Evolutionary conservation across 2,329 filamentous ascomycete genomes (phyloP).

Genomic region (Alternaria sp.): DNA sequence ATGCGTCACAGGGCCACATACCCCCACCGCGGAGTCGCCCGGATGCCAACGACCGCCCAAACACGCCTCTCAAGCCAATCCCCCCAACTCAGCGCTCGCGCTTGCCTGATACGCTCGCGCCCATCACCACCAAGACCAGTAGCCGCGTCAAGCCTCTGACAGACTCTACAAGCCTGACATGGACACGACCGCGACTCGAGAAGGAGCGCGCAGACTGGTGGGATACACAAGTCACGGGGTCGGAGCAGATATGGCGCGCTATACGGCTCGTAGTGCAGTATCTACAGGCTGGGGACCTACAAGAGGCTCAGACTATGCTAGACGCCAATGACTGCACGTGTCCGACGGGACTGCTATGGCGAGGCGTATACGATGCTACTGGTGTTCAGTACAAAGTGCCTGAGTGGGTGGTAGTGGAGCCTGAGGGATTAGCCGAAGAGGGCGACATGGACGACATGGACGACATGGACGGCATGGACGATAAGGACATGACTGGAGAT

Average conservation of each 20-base stretch:
- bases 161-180: constrained; percentile 31
- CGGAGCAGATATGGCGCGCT: constrained; percentile 80
- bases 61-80: constrained; percentile 39
- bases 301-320: constrained; percentile 77
- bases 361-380: constrained; percentile 56
- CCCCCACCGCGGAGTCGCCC: constrained; percentile 17
- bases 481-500: constrained; percentile 26
- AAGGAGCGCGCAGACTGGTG: constrained; percentile 84
- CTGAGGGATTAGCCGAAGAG: constrained; percentile 50
- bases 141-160: constrained; percentile 35
- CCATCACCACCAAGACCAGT: constrained; percentile 29
- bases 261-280: constrained; percentile 73
- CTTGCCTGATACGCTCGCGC: constrained; percentile 41
- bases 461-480: constrained; percentile 12
- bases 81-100: constrained; percentile 37
- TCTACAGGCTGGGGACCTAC: constrained; percentile 63
- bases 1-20: constrained; percentile 25
- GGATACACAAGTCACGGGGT: constrained; percentile 83
- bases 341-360: constrained; percentile 54
- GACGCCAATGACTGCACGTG: constrained; percentile 71
- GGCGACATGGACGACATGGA: not conserved
- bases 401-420: constrained; percentile 57
- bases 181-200: constrained; percentile 70
- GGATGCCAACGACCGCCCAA: constrained; percentile 34
- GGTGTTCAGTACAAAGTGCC: constrained; percentile 57